Evolutionary conservation across 495 filamentous ascomycete species (phyloP).

Genomic region (Extremus antarcticus): DNA sequence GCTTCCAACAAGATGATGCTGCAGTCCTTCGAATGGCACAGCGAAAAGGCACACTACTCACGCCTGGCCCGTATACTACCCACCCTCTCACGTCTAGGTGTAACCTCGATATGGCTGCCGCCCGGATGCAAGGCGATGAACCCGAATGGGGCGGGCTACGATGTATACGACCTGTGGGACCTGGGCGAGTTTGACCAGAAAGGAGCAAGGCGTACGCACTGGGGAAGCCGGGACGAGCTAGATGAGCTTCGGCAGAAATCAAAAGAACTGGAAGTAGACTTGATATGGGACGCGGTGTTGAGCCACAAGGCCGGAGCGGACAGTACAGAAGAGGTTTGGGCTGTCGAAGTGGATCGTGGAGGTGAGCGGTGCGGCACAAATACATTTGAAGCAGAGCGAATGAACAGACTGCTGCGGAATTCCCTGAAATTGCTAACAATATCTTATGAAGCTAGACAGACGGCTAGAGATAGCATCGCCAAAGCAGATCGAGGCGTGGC

Average conservation of each 20-base stretch:
- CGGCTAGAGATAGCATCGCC: conserved; percentile 44
- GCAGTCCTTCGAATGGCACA: conserved; percentile 60
- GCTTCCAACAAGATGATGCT: conserved; percentile 49
- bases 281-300: conserved; percentile 67
- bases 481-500: conserved; percentile 57
- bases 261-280: conserved; percentile 41
- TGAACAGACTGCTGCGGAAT: background rate
- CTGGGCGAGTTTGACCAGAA: conserved; percentile 71
- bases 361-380: too few relatives aligned
- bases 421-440: too few relatives aligned
- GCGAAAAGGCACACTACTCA: conserved; percentile 42
- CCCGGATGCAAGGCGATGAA: conserved; percentile 62
- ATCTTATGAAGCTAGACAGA: conserved; percentile 33
- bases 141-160: conserved; percentile 57
- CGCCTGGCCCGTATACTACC: conserved; percentile 46
- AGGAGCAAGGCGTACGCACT: conserved; percentile 53
- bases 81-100: conserved; percentile 46
- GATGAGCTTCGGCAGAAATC: conserved; percentile 41
- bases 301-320: conserved; percentile 70
- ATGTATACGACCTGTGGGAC: conserved; percentile 68
- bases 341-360: conserved; percentile 50
- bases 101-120: conserved; percentile 61
- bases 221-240: conserved; percentile 57
- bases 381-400: too few relatives aligned
- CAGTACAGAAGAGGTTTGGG: conserved; percentile 45